Conservation (phyloP, 768 basidiomycete genomes). For the Boletellus ananas region DNA sequence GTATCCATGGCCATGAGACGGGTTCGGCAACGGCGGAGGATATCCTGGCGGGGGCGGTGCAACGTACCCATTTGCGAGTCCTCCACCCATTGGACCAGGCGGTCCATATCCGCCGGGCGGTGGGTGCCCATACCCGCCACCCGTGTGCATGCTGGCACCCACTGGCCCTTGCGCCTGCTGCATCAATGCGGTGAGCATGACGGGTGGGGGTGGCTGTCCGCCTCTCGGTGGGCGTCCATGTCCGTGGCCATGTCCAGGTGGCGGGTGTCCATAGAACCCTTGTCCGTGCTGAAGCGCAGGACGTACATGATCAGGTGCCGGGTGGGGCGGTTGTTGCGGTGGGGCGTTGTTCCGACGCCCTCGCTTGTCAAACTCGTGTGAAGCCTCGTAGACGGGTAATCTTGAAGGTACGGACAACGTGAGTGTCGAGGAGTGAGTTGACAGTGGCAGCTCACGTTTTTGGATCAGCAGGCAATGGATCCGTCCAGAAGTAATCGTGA, state of each 20-base stretch:
- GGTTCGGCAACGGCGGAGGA: constrained; percentile 17
- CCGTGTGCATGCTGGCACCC: constrained; percentile 2
- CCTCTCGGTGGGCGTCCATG: constrained; percentile 31
- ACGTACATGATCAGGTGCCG: constrained; percentile 32
- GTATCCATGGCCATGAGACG: constrained; percentile 7
- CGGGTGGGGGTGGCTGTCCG: constrained; percentile 24
- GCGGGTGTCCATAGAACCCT: constrained; percentile 29
- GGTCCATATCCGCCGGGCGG: constrained; percentile 14
- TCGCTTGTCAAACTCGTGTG: constrained; percentile 78
- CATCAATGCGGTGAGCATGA: constrained; percentile 31
- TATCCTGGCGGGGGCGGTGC: constrained; percentile 11
- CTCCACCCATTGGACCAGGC: constrained; percentile 2
- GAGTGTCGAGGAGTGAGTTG: not conserved
- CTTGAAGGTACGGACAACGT: constrained; percentile 32
- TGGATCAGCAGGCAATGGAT: constrained; percentile 83
- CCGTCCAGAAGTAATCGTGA: constrained; percentile 93
- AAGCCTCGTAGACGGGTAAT: constrained; percentile 73
- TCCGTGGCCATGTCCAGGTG: constrained; percentile 27
- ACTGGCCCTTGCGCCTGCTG: constrained; percentile 19
- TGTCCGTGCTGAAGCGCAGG: constrained; percentile 30
- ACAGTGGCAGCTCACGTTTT: constrained; percentile 53
- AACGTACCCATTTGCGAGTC: constrained; percentile 16
- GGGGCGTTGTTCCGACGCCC: constrained; percentile 48
- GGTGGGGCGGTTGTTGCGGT: constrained; percentile 24
- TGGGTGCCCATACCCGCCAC: constrained; percentile 11